These are phyloP conservation scores for Boletus pseudopeckii DNA, from an alignment of 768 basidiomycete species.

Conservation along the genomic window DNA sequence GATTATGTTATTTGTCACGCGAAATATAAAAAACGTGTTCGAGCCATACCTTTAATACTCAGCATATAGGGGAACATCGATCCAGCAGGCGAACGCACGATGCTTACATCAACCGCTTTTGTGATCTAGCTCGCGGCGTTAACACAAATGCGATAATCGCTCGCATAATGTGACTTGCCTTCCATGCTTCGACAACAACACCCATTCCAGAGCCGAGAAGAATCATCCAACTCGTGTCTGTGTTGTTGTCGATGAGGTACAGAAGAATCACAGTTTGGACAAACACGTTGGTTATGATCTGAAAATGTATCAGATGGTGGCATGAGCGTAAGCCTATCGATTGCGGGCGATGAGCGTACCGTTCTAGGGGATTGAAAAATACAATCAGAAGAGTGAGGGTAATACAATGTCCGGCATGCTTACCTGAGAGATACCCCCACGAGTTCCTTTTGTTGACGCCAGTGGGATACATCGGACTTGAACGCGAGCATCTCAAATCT, in stretches of 20 bases:
- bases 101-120: conserved; percentile 83
- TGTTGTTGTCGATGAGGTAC: conserved; percentile 93
- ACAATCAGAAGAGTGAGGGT: conserved; percentile 16
- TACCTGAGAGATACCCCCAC: conserved; percentile 92
- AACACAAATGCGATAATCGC: conserved; percentile 12
- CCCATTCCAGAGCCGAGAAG: conserved; percentile 83
- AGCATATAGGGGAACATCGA: conserved; percentile 75
- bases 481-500: conserved; percentile 97
- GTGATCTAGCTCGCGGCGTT: conserved; percentile 53
- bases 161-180: conserved; percentile 45
- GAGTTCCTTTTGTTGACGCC: conserved; percentile 92
- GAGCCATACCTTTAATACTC: conserved; percentile 67
- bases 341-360: conserved; percentile 37
- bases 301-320: conserved; percentile 10
- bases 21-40: conserved; percentile 13
- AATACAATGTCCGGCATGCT: conserved; percentile 21
- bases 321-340: conserved; percentile 11
- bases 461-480: conserved; percentile 92
- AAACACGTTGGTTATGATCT: conserved; percentile 90
- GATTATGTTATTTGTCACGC: conserved; percentile 10
- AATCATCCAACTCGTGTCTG: conserved; percentile 98
- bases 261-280: conserved; percentile 87
- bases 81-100: conserved; percentile 60
- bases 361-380: conserved; percentile 40
- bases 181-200: conserved; percentile 89